Conservation (phyloP, 2,329 filamentous ascomycete species). For the Colletotrichum navitas region DNA sequence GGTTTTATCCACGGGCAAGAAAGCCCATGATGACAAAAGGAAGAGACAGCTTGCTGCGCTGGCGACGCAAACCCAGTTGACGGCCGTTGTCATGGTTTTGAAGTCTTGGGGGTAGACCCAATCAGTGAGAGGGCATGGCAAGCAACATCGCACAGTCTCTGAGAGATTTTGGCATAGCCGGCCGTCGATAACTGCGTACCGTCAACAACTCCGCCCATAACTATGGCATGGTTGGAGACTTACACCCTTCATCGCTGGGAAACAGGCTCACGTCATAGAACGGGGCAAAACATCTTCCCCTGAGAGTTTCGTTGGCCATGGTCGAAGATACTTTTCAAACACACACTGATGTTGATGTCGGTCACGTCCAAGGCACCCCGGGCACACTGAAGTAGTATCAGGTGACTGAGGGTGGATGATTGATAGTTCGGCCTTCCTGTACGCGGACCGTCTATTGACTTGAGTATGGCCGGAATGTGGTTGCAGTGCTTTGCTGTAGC, state of each 20-base stretch:
- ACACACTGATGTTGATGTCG: background rate
- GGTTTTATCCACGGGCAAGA: constrained; percentile 88
- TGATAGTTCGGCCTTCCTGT: background rate
- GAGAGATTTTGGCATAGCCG: constrained; percentile 64
- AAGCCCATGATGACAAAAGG: constrained; percentile 82
- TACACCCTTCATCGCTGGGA: constrained; percentile 74
- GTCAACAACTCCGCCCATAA: constrained; percentile 48
- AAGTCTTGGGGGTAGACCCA: constrained; percentile 78
- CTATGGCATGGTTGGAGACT: constrained; percentile 48
- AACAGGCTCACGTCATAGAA: constrained; percentile 77
- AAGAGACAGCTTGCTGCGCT: constrained; percentile 80
- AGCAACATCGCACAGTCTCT: constrained; percentile 76
- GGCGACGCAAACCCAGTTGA: constrained; percentile 87
- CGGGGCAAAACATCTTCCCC: constrained; percentile 69
- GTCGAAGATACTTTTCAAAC: background rate
- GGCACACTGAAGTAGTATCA: background rate
- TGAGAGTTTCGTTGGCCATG: constrained; percentile 25
- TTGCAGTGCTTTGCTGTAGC: background rate
- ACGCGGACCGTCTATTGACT: background rate
- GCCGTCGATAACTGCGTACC: constrained; percentile 66
- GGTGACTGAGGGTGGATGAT: background rate
- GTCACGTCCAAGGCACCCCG: background rate
- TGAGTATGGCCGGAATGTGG: background rate
- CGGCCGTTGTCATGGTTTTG: constrained; percentile 68
- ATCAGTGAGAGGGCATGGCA: constrained; percentile 89